Percentiles rank a stretch among this genome's conserved stretches.
Conservation (phyloP, 2,329 filamentous ascomycete genomes). For the Volutella citrinella region DNA sequence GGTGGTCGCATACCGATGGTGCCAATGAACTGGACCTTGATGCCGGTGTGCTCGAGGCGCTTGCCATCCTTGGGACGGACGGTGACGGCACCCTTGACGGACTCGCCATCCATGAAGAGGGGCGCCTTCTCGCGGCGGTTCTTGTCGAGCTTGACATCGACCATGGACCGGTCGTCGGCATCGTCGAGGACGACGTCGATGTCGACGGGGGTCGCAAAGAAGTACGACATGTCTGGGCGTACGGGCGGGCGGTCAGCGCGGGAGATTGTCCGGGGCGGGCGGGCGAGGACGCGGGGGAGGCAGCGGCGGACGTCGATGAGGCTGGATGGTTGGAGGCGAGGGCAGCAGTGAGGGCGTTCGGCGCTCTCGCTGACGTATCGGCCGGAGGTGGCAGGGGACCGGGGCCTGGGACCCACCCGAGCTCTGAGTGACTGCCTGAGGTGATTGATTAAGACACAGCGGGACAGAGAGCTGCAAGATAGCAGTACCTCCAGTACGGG, state of each 20-base stretch:
- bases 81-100: conserved; percentile 93
- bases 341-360: conserved; percentile 16
- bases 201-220: conserved; percentile 97
- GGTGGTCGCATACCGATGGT: conserved; percentile 70
- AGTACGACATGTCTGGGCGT: conserved; percentile 99
- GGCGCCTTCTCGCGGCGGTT: conserved; percentile 95
- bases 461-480: conserved; percentile 4
- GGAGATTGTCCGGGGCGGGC: neutral
- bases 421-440: conserved; percentile 12
- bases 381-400: conserved; percentile 21
- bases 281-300: conserved; percentile 2
- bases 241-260: conserved; percentile 20
- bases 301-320: conserved; percentile 3
- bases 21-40: conserved; percentile 99
- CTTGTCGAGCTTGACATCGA: conserved; percentile 98
- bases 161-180: conserved; percentile 87
- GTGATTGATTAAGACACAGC: neutral
- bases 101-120: conserved; percentile 96
- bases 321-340: conserved; percentile 14
- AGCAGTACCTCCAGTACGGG: neutral
- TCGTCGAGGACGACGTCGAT: conserved; percentile 98
- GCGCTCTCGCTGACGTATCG: conserved; percentile 34
- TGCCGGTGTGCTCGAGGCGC: conserved; percentile 93
- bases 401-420: conserved; percentile 22
- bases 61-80: conserved; percentile 97